Conservation (phyloP, 2,329 filamentous ascomycete genomes). For the Ascochyta clinopodiicola region DNA sequence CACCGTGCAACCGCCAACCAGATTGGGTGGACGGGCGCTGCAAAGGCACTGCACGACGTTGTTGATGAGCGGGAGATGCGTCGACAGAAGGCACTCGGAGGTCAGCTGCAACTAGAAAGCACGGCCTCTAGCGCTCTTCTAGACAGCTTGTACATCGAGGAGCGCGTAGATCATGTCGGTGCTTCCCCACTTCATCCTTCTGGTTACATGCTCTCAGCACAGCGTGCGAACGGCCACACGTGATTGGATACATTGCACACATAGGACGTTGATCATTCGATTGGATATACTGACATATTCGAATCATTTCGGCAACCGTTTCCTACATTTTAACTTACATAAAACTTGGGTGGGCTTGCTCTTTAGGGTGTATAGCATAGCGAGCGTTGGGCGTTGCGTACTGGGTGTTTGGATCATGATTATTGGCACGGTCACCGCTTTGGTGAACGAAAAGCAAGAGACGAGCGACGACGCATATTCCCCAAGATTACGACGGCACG, state of each 20-base stretch:
- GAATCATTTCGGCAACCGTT: slow-evolving; percentile 14
- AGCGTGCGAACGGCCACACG: slow-evolving; percentile 15
- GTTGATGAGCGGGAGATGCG: slow-evolving; percentile 53
- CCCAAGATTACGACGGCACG: slow-evolving; percentile 36
- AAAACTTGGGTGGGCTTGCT: slow-evolving; percentile 27
- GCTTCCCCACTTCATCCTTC: slow-evolving; percentile 45
- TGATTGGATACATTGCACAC: slow-evolving; percentile 1
- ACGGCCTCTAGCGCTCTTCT: slow-evolving; percentile 26
- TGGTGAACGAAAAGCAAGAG: slow-evolving; percentile 38
- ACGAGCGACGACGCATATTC: slow-evolving; percentile 41
- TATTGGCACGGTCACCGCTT: slow-evolving; percentile 20
- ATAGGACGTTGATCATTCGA: slow-evolving; percentile 11
- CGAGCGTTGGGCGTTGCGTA: slow-evolving; percentile 44
- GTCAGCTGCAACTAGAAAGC: slow-evolving; percentile 32
- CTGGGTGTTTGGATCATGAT: slow-evolving; percentile 29
- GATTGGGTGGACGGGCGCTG: slow-evolving; percentile 49
- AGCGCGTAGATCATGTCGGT: slow-evolving; percentile 47
- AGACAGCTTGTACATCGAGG: slow-evolving; percentile 41
- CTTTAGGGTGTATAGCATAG: slow-evolving; percentile 44
- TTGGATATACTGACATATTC: slow-evolving; percentile 16
- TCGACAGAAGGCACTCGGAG: slow-evolving; percentile 42
- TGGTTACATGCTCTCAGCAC: slow-evolving; percentile 43
- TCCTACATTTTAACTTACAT: slow-evolving; percentile 18
- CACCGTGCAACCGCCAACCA: slow-evolving; percentile 61
- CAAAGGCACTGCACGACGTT: slow-evolving; percentile 51